Base-by-base conservation (phyloP, 108 stramenopile species). In the Discostella pseudostelligera region DNA sequence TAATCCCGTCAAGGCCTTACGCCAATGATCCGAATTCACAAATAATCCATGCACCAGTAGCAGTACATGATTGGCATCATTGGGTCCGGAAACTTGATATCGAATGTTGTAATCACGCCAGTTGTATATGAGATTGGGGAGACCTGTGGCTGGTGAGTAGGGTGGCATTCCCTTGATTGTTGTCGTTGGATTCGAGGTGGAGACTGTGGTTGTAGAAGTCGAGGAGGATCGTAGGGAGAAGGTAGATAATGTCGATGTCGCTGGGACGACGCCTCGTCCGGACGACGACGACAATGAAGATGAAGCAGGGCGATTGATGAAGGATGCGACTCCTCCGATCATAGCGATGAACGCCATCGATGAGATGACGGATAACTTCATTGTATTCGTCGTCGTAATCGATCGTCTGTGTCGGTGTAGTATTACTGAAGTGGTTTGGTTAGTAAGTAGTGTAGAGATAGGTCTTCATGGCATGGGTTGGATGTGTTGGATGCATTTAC, bases 1-100 rank as follows among this genome's bases (percentile, higher is more conserved):
- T 29, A 90, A 42, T n/a, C 81, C 83, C 35, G 62, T 67, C 13
- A 93, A 57, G 0, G 87, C 84, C 29, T 86, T 82, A 17, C 91
- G 62, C 91, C 91, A 93, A 63, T 93, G 91, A 74, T 93, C 91
- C 22, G 79, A 72, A 73, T 93, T 93, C 28, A 89, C 88, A 73
- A 93, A 93, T 19, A 88, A 65, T 17, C 91, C 91, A 69, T 93
- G 91, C 2, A 92, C 76, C n/a, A 93, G 53, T 14, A 93, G 36
- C 1, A 85, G 65, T 10, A 57, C 57, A 46, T 68, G 62, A 39
- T 62, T 39, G 22, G 74, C 74, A 42, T 82, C 53, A 6, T 17
- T 0, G 25, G 90, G 90, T n/a, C 87, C 87, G 20, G 74, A 78
- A 0, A 81, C 81, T 70, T 93, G 91, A 50, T 89, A 93, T 11